phyloP scores from a whole-genome alignment of 2,329 filamentous ascomycete genomes.

The Trichoderma aggressivum region DNA sequence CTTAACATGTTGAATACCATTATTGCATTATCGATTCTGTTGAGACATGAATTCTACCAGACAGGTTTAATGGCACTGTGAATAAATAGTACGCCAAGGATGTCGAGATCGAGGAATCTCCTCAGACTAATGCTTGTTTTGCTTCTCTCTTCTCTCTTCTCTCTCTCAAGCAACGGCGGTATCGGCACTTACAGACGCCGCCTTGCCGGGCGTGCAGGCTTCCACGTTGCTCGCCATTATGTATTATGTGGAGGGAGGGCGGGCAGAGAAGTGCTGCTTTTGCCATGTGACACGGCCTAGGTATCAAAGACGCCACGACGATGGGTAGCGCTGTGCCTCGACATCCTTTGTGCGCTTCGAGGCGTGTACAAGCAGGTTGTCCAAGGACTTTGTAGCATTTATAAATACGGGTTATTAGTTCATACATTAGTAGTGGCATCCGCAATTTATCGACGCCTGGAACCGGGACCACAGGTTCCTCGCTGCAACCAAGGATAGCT shows the following conservation, averaged over 20 bases:
- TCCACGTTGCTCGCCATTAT: not conserved
- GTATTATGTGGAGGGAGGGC: not conserved
- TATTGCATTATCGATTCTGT: not conserved
- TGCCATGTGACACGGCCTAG: not conserved
- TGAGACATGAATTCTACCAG: not conserved
- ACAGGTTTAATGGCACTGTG: not conserved
- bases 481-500: not conserved
- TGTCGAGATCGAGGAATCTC: not conserved
- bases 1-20: not conserved
- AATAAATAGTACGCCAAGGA: not conserved
- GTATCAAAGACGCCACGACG: not conserved
- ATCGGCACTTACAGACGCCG: not conserved
- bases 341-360: not conserved
- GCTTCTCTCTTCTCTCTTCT: not conserved
- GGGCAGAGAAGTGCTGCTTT: not conserved
- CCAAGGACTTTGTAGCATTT: not conserved
- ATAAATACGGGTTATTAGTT: not conserved
- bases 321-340: not conserved
- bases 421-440: not conserved
- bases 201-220: not conserved
- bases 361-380: not conserved
- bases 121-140: not conserved
- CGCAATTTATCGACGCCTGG: not conserved
- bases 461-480: not conserved
- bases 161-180: not conserved